phyloP scores from a whole-genome alignment of 202 grass and related monocot species.

The Saccharum hybrid region DNA sequence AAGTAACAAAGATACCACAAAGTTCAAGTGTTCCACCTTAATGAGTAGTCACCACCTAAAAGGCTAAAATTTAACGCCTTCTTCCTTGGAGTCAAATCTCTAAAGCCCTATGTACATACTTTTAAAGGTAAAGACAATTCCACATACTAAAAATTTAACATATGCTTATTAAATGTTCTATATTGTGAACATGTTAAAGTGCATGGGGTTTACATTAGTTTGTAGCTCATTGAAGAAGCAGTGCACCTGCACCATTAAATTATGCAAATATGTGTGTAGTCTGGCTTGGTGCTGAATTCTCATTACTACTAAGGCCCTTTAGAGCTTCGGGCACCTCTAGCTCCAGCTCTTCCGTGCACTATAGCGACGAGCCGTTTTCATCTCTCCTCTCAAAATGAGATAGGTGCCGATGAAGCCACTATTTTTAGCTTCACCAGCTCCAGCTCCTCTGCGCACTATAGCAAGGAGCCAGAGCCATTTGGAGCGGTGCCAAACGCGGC shows the following conservation, averaged over 20 bases:
- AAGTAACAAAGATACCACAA: background rate
- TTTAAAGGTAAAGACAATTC: constrained; percentile 1
- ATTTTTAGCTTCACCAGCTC: background rate
- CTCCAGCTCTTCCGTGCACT: background rate
- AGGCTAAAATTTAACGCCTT: background rate
- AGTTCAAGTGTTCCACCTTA: background rate
- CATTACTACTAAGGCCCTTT: background rate
- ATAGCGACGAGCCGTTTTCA: background rate
- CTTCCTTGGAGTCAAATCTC: background rate
- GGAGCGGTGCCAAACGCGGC: background rate
- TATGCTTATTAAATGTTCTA: background rate
- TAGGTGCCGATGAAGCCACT: background rate
- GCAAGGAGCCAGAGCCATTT: background rate
- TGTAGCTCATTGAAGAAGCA: constrained; percentile 36
- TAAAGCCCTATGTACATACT: background rate
- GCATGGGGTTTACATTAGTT: background rate
- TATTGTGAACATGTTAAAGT: constrained; percentile 16
- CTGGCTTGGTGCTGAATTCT: background rate
- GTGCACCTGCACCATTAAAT: background rate
- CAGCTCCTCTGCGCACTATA: background rate
- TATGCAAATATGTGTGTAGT: background rate
- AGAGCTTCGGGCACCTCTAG: background rate
- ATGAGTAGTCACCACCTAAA: constrained; percentile 5
- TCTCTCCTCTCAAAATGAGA: background rate
- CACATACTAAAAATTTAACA: constrained; percentile 12